Conservation (phyloP, 257 asterid genomes). For the Salvia miltiorrhiza region DNA sequence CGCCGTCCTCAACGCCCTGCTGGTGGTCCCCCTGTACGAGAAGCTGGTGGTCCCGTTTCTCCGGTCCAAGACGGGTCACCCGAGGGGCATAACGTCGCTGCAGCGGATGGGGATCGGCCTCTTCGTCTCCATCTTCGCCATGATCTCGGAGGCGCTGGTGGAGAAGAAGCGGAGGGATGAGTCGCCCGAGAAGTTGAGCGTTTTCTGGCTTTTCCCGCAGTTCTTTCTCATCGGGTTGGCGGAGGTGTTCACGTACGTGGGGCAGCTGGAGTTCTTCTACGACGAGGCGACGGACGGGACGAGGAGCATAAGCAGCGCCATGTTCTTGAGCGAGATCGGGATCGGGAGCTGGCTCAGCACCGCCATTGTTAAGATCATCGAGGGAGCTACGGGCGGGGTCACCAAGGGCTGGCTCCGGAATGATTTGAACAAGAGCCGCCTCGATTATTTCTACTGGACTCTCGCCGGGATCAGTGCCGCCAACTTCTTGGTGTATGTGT, state of each 20-base stretch:
- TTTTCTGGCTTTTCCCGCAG: conserved; percentile 78
- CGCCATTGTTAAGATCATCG: conserved; percentile 51
- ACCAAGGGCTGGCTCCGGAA: conserved; percentile 57
- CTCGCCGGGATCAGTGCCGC: conserved; percentile 48
- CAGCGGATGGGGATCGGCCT: conserved; percentile 75
- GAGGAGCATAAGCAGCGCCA: conserved; percentile 70
- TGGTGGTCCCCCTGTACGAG: conserved; percentile 69
- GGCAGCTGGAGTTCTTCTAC: conserved; percentile 75
- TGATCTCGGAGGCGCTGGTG: conserved; percentile 58
- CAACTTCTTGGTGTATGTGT: conserved; percentile 51
- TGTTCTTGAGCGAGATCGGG: conserved; percentile 77
- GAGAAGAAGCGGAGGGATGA: conserved; percentile 45
- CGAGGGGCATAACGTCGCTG: conserved; percentile 58
- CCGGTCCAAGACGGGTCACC: conserved; percentile 56
- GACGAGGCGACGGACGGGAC: conserved; percentile 80
- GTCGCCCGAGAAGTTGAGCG: conserved; percentile 17
- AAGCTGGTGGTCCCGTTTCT: conserved; percentile 46
- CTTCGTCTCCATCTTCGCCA: conserved; percentile 61
- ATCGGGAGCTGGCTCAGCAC: conserved; percentile 84
- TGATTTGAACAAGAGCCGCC: conserved; percentile 44
- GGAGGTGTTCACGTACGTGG: conserved; percentile 74
- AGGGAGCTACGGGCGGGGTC: conserved; percentile 42
- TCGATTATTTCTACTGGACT: conserved; percentile 66
- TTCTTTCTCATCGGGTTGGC: conserved; percentile 61
- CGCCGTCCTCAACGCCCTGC: conserved; percentile 54